Evolutionary conservation across 2,329 filamentous ascomycete genomes (phyloP).

Genomic region (Parafenestella ontariensis): DNA sequence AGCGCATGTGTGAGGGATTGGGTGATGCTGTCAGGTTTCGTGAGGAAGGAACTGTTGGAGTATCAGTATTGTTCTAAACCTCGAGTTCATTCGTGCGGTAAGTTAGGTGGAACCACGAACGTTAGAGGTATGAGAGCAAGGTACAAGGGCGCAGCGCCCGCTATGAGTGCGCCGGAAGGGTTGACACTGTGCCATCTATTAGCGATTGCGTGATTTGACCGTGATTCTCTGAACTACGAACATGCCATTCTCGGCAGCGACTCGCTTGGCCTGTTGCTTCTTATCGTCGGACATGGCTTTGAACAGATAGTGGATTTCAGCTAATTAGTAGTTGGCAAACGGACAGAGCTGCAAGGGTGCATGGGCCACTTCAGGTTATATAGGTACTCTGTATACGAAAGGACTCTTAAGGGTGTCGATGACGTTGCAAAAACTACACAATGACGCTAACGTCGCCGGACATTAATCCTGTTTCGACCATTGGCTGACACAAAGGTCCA

Average conservation of each 20-base stretch:
- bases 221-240: slow-evolving; percentile 2
- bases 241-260: slow-evolving; percentile 25
- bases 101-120: slow-evolving; percentile 7
- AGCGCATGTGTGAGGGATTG: slow-evolving; percentile 30
- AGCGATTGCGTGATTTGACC: neutral
- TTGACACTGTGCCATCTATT: slow-evolving; percentile 14
- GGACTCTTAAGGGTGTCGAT: slow-evolving; percentile 2
- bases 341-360: no score
- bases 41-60: slow-evolving; percentile 20
- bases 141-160: slow-evolving; percentile 27
- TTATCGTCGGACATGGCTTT: slow-evolving; percentile 28
- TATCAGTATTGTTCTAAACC: neutral
- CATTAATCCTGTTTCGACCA: neutral
- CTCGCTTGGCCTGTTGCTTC: slow-evolving; percentile 22
- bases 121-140: slow-evolving; percentile 28
- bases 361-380: neutral
- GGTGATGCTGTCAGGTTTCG: slow-evolving; percentile 24
- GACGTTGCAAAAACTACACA: slow-evolving; percentile 7
- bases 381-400: neutral
- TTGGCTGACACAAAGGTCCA: neutral
- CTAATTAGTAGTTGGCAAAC: no score
- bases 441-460: neutral
- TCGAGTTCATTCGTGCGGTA: no score
- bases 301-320: neutral
- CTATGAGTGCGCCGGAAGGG: slow-evolving; percentile 19